Evolutionary conservation across 1,139 yeast species (phyloP).

Genomic region (Meyerozyma elateridarum): DNA sequence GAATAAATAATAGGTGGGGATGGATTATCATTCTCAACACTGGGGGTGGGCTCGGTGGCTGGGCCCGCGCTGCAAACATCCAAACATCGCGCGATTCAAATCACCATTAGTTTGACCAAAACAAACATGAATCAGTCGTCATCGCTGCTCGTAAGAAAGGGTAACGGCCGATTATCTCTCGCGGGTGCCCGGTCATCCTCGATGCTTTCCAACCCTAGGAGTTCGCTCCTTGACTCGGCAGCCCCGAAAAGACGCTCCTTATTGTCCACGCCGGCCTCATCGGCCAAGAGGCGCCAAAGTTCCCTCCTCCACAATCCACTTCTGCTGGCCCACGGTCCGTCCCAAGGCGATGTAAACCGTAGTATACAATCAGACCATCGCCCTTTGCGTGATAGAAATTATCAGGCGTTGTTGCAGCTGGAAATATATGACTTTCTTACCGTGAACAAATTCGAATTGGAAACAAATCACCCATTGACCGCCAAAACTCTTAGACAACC

Average conservation of each 20-base stretch:
- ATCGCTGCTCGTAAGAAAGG: slow-evolving; percentile 1
- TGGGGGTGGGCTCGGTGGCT: too few relatives aligned
- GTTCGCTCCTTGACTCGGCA: slow-evolving; percentile 7
- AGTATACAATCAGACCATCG: slow-evolving; percentile 77
- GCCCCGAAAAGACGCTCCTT: slow-evolving; percentile 30
- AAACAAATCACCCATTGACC: slow-evolving; percentile 66
- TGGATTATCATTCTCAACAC: too few relatives aligned
- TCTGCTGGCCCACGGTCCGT: slow-evolving; percentile 5
- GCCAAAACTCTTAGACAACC: slow-evolving; percentile 67
- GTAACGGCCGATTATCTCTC: slow-evolving; percentile 1
- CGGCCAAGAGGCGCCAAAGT: slow-evolving; percentile 31
- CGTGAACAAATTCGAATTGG: slow-evolving; percentile 63
- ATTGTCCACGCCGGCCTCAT: slow-evolving; percentile 37
- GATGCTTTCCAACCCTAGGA: slow-evolving; percentile 3
- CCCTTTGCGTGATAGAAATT: slow-evolving; percentile 70
- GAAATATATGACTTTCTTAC: slow-evolving; percentile 64
- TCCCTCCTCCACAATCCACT: slow-evolving; percentile 11
- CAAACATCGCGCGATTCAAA: too few relatives aligned
- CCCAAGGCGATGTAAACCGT: slow-evolving; percentile 6
- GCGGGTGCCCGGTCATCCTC: slow-evolving; percentile 2
- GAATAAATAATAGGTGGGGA: too few relatives aligned
- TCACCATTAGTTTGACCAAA: neutral
- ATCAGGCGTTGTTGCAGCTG: slow-evolving; percentile 59
- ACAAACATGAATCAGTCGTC: slow-evolving; percentile 3
- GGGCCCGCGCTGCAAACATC: too few relatives aligned